A percentile compares a stretch with the other conserved stretches of the same genome.
Evolutionary conservation across 2,329 filamentous ascomycete species (phyloP).

Genomic region (Beauveria pseudobassiana): DNA sequence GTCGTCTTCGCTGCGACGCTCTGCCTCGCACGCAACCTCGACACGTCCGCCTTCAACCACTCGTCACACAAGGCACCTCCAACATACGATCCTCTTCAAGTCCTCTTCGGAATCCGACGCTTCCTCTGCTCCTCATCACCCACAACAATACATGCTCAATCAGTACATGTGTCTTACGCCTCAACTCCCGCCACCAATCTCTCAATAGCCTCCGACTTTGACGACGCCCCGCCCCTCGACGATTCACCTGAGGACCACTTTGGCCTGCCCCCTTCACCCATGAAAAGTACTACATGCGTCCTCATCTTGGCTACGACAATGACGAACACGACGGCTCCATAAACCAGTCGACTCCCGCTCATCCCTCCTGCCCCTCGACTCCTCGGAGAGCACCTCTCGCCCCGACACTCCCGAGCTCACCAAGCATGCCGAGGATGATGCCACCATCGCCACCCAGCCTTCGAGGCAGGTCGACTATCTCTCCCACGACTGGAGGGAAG

Average conservation of each 20-base stretch:
- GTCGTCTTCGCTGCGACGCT: conserved; percentile 46
- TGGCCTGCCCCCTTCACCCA: conserved; percentile 38
- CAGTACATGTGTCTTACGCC: conserved; percentile 48
- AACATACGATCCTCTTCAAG: conserved; percentile 33
- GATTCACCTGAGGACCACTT: conserved; percentile 39
- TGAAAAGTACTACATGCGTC: conserved; percentile 35
- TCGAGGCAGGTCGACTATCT: conserved; percentile 92
- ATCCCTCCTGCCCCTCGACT: conserved; percentile 49
- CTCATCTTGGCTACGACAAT: conserved; percentile 26
- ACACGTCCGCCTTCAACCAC: conserved; percentile 34
- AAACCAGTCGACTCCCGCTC: conserved; percentile 37
- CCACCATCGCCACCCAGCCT: conserved; percentile 63
- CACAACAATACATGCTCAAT: conserved; percentile 42
- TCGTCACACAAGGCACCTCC: conserved; percentile 38
- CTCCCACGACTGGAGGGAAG: conserved; percentile 86
- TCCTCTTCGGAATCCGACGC: conserved; percentile 38
- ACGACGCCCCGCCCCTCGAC: conserved; percentile 39
- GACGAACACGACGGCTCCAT: conserved; percentile 38
- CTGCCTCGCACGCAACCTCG: conserved; percentile 54
- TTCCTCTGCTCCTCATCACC: conserved; percentile 52
- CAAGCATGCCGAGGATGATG: conserved; percentile 70
- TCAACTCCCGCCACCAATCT: conserved; percentile 59
- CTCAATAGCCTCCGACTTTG: conserved; percentile 52
- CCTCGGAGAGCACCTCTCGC: conserved; percentile 42
- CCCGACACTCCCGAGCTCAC: conserved; percentile 50